These are phyloP conservation scores for Saposhnikovia divaricata DNA, from an alignment of 129 eudicot genomes.

Conservation along the genomic window DNA sequence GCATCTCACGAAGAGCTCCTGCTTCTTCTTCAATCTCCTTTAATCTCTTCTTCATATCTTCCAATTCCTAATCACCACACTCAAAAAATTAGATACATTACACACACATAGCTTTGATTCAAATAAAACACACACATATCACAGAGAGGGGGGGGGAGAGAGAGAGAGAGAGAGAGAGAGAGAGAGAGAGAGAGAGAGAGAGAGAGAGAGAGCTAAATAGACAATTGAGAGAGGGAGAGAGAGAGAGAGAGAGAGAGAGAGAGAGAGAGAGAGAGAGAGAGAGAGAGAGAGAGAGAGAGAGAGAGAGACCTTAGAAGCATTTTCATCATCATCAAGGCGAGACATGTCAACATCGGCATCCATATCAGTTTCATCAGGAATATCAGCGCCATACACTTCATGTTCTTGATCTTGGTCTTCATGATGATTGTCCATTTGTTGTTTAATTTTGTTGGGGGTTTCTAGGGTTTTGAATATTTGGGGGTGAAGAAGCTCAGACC, in stretches of 20 bases:
- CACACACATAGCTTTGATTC: not conserved
- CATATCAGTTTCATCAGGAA: conserved; percentile 58
- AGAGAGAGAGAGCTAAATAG: too few relatives aligned
- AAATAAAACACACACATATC: not conserved
- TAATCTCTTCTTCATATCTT: conserved; percentile 62
- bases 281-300: not conserved
- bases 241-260: too few relatives aligned
- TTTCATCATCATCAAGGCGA: conserved; percentile 34
- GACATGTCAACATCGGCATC: conserved; percentile 52
- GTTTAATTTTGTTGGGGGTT: not conserved
- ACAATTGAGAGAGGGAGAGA: too few relatives aligned
- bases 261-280: too few relatives aligned
- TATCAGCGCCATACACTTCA: conserved; percentile 61
- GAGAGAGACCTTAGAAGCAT: conserved; percentile 32
- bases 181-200: too few relatives aligned
- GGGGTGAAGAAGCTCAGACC: not conserved
- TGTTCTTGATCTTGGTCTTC: conserved; percentile 63
- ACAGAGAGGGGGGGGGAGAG: too few relatives aligned
- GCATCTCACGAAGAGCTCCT: conserved; percentile 85
- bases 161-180: too few relatives aligned
- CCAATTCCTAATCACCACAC: conserved; percentile 40
- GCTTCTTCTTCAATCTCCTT: conserved; percentile 84
- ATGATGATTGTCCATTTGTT: conserved; percentile 16
- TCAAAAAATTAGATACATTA: conserved; percentile 1
- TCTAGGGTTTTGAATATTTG: not conserved